phyloP scores from a whole-genome alignment of 257 asterid species.

The Solanum megistacrolobum region DNA sequence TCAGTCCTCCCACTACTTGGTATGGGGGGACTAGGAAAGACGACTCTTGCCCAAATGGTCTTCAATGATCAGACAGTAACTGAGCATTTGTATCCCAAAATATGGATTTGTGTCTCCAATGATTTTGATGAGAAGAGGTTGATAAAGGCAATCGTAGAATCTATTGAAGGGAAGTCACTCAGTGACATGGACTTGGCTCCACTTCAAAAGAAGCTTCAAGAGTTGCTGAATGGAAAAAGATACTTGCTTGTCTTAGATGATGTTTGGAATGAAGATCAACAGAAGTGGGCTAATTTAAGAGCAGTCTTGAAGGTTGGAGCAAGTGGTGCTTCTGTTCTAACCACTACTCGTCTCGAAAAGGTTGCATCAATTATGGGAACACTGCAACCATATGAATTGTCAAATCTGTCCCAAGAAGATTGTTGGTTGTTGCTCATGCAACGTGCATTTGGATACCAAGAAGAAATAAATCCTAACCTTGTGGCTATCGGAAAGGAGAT shows the following conservation, averaged over 20 bases:
- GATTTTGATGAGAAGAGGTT: neutral
- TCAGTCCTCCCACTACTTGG: neutral
- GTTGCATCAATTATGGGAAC: neutral
- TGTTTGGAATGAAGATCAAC: neutral
- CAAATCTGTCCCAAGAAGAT: neutral
- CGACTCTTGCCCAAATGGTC: neutral
- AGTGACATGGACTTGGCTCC: neutral
- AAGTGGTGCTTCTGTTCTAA: neutral
- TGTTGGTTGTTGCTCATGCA: slow-evolving; percentile 18
- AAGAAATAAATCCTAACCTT: neutral
- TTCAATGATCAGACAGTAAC: neutral
- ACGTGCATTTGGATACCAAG: slow-evolving; percentile 7
- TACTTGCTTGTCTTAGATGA: neutral
- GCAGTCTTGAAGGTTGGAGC: neutral
- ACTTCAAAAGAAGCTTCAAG: neutral
- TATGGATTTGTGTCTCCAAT: neutral
- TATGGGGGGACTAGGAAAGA: neutral
- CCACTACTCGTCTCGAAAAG: neutral
- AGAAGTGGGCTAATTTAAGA: neutral
- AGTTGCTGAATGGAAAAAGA: neutral
- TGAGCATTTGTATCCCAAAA: neutral
- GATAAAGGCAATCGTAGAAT: neutral
- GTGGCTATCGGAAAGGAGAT: slow-evolving; percentile 13
- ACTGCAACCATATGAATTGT: neutral
- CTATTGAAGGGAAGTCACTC: neutral